These are phyloP conservation scores for Xerocomus potaroensis DNA, from an alignment of 768 basidiomycete genomes.

Conservation along the genomic window DNA sequence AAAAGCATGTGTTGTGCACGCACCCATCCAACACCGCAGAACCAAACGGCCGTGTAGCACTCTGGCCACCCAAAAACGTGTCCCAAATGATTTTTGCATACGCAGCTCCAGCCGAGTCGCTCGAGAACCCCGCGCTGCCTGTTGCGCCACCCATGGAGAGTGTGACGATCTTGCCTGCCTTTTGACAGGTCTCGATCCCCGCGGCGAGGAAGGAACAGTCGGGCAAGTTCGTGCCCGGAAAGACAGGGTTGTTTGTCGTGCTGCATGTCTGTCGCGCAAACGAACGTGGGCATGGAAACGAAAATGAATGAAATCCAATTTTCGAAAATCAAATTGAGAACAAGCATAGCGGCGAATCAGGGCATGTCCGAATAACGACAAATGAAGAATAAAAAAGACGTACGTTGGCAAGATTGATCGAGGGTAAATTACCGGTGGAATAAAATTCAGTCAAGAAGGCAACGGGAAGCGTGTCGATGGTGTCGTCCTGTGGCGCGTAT, in stretches of 20 bases:
- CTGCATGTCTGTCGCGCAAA: conserved; percentile 77
- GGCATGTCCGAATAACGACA: background rate
- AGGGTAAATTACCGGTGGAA: conserved; percentile 52
- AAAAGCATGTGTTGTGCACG: too few relatives aligned
- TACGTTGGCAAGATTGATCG: conserved; percentile 59
- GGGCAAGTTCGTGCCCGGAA: conserved; percentile 58
- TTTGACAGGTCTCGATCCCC: conserved; percentile 63
- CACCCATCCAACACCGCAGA: conserved; percentile 70
- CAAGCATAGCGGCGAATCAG: background rate
- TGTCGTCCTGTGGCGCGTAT: conserved; percentile 42
- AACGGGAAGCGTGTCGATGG: conserved; percentile 55
- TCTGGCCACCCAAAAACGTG: conserved; percentile 62
- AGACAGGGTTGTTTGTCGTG: conserved; percentile 48
- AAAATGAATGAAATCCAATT: background rate
- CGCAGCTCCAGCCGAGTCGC: conserved; percentile 49
- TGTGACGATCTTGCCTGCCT: conserved; percentile 57
- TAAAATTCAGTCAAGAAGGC: conserved; percentile 62
- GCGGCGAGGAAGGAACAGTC: conserved; percentile 58
- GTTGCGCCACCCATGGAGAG: conserved; percentile 59
- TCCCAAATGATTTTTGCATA: conserved; percentile 69
- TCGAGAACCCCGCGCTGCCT: conserved; percentile 57
- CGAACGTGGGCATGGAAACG: background rate
- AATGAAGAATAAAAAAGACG: conserved; percentile 5
- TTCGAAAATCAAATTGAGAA: background rate
- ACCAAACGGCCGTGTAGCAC: conserved; percentile 65